These are phyloP conservation scores for Hemerocallis citrina DNA, from an alignment of 106 monocot genomes.

Conservation along the genomic window DNA sequence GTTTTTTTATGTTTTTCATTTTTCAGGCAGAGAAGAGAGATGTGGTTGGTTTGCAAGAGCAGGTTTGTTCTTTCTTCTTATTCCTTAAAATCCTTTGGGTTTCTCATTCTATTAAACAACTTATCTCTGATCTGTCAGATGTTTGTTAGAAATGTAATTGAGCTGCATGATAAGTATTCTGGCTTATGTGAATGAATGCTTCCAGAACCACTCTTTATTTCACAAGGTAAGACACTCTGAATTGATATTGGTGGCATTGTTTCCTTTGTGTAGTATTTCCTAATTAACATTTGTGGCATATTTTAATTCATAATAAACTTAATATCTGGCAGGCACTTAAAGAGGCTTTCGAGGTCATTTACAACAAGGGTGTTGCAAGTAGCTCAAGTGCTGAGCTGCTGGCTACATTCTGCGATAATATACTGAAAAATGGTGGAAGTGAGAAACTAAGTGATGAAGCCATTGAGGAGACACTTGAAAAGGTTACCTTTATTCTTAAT, in stretches of 20 bases:
- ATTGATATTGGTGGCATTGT: no score
- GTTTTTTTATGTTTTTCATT: no score
- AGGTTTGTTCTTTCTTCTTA: slow-evolving; percentile 21
- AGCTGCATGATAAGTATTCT: slow-evolving; percentile 72
- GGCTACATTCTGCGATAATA: slow-evolving; percentile 67
- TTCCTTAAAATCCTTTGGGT: background rate
- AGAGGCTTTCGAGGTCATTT: slow-evolving; percentile 70
- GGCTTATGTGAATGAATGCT: slow-evolving; percentile 58
- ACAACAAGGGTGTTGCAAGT: slow-evolving; percentile 65
- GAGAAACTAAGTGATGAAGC: slow-evolving; percentile 75
- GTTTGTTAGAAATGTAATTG: slow-evolving; percentile 71
- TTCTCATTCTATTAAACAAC: background rate
- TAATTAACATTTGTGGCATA: background rate
- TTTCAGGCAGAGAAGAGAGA: slow-evolving; percentile 58
- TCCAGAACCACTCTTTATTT: slow-evolving; percentile 64
- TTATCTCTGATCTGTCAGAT: slow-evolving; percentile 16
- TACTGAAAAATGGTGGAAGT: slow-evolving; percentile 63
- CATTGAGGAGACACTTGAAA: slow-evolving; percentile 67
- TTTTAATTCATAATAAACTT: background rate
- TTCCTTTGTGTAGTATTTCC: no score
- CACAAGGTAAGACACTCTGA: slow-evolving; percentile 45
- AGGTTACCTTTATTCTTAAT: slow-evolving; percentile 18
- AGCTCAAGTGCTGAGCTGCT: slow-evolving; percentile 59
- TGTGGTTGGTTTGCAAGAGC: slow-evolving; percentile 52
- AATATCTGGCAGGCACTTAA: slow-evolving; percentile 40